A percentile compares a stretch with the other conserved stretches of the same genome.
phyloP scores from a whole-genome alignment of 2,329 filamentous ascomycete species.

The Paecilomyces sp. region DNA sequence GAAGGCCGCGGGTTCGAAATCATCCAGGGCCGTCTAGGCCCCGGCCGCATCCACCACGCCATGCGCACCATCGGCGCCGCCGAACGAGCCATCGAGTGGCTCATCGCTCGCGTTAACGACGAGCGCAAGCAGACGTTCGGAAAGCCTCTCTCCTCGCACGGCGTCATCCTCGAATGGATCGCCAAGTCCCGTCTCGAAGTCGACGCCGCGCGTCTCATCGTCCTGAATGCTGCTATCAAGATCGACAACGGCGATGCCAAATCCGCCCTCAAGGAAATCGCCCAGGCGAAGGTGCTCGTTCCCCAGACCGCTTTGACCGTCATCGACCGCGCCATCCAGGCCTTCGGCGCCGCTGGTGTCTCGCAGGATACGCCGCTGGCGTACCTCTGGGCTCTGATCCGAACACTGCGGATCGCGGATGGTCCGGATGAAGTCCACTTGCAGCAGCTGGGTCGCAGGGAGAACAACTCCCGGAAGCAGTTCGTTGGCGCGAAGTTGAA shows the following conservation, averaged over 20 bases:
- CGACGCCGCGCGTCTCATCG: slow-evolving; percentile 79
- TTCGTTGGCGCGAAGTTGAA: slow-evolving; percentile 34
- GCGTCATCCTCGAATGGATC: slow-evolving; percentile 91
- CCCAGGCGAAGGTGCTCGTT: slow-evolving; percentile 87
- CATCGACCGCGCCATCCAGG: slow-evolving; percentile 90
- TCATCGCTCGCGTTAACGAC: slow-evolving; percentile 92
- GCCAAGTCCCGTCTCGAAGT: slow-evolving; percentile 90
- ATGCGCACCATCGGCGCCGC: slow-evolving; percentile 92
- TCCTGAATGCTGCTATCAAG: slow-evolving; percentile 89
- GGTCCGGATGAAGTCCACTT: slow-evolving; percentile 95
- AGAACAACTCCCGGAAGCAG: slow-evolving; percentile 46
- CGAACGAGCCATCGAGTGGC: slow-evolving; percentile 87
- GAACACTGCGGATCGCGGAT: slow-evolving; percentile 80
- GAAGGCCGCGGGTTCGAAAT: slow-evolving; percentile 96
- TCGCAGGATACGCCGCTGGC: slow-evolving; percentile 92
- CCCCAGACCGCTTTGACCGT: slow-evolving; percentile 75
- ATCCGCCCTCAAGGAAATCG: slow-evolving; percentile 84
- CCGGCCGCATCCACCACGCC: slow-evolving; percentile 93
- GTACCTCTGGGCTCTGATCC: slow-evolving; percentile 69
- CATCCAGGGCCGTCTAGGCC: slow-evolving; percentile 92
- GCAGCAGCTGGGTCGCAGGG: slow-evolving; percentile 48
- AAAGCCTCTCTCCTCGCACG: slow-evolving; percentile 78
- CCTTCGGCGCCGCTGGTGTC: slow-evolving; percentile 84
- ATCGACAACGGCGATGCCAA: slow-evolving; percentile 90
- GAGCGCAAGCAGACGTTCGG: slow-evolving; percentile 85